Conservation (phyloP, 1,139 yeast species). For the Spencermartinsiella ligniputridi region DNA sequence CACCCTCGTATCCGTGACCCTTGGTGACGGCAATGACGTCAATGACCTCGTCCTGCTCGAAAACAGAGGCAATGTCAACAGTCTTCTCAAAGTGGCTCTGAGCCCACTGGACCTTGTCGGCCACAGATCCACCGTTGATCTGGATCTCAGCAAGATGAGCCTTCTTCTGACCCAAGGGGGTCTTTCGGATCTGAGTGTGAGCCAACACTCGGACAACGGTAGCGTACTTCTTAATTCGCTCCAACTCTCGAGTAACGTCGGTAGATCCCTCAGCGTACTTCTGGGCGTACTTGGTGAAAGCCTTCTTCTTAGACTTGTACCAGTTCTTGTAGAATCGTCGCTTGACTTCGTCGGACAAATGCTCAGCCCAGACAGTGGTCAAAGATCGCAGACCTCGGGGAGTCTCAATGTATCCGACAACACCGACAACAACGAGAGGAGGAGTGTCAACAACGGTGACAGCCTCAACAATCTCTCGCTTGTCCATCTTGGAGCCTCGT, state of each 20-base stretch:
- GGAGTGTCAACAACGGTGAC: slow-evolving; percentile 99
- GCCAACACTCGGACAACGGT: slow-evolving; percentile 97
- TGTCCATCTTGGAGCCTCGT: slow-evolving; percentile 99
- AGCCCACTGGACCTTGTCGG: slow-evolving; percentile 99
- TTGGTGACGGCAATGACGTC: slow-evolving; percentile 99
- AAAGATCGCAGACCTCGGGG: slow-evolving; percentile 99
- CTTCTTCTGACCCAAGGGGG: slow-evolving; percentile 99
- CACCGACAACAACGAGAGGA: slow-evolving; percentile 98
- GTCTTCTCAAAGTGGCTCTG: slow-evolving; percentile 99
- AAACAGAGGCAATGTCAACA: slow-evolving; percentile 89
- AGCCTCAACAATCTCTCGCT: slow-evolving; percentile 99
- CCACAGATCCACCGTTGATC: slow-evolving; percentile 97
- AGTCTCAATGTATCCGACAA: slow-evolving; percentile 99
- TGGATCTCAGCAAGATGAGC: slow-evolving; percentile 99
- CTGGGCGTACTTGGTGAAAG: slow-evolving; percentile 99
- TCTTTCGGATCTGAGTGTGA: slow-evolving; percentile 99
- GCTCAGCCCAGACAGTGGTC: slow-evolving; percentile 99
- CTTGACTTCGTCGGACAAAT: slow-evolving; percentile 97
- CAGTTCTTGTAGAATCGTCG: slow-evolving; percentile 99
- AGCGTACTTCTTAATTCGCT: slow-evolving; percentile 98
- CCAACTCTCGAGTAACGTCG: slow-evolving; percentile 92
- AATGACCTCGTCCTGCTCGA: slow-evolving; percentile 98
- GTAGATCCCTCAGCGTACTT: slow-evolving; percentile 93
- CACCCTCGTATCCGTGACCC: slow-evolving; percentile 99
- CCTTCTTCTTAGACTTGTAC: slow-evolving; percentile 99